A percentile compares a stretch with the other conserved stretches of the same genome.
Conservation (phyloP, 2,329 filamentous ascomycete species). For the Fusarium sp. region DNA sequence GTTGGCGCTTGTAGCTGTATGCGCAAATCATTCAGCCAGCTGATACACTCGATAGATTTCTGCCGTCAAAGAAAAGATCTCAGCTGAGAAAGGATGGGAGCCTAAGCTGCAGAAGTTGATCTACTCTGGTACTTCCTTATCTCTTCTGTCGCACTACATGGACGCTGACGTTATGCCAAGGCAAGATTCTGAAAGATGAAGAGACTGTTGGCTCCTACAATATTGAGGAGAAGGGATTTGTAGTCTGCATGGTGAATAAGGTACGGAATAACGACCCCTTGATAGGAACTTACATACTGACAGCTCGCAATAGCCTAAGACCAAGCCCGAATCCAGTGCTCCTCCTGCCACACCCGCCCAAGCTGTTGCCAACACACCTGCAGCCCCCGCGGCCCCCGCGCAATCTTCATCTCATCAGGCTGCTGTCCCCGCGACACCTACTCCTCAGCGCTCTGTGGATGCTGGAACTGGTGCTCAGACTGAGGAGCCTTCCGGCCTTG, state of each 20-base stretch:
- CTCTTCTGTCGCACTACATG: background rate
- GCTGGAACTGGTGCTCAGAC: slow-evolving; percentile 55
- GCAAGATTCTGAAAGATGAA: slow-evolving; percentile 98
- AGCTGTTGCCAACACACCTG: slow-evolving; percentile 68
- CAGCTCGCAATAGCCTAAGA: slow-evolving; percentile 50
- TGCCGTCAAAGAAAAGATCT: slow-evolving; percentile 91
- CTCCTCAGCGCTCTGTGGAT: slow-evolving; percentile 58
- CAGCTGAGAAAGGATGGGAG: slow-evolving; percentile 93
- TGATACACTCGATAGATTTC: slow-evolving; percentile 70
- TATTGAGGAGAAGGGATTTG: slow-evolving; percentile 99
- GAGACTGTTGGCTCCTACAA: slow-evolving; percentile 97
- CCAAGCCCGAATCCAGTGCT: slow-evolving; percentile 77
- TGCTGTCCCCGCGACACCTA: slow-evolving; percentile 62
- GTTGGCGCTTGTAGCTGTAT: slow-evolving; percentile 31
- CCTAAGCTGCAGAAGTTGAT: slow-evolving; percentile 92
- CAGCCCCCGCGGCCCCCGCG: slow-evolving; percentile 57
- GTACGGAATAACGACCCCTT: slow-evolving; percentile 57
- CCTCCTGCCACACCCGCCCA: slow-evolving; percentile 66
- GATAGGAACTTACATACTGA: slow-evolving; percentile 15
- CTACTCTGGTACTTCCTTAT: slow-evolving; percentile 78
- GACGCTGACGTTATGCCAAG: slow-evolving; percentile 57
- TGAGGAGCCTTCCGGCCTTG: slow-evolving; percentile 75
- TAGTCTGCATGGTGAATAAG: slow-evolving; percentile 99
- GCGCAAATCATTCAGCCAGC: slow-evolving; percentile 18
- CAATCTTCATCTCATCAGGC: slow-evolving; percentile 57